Evolutionary conservation across 768 basidiomycete species (phyloP).

Genomic region (Asterophora parasitica): DNA sequence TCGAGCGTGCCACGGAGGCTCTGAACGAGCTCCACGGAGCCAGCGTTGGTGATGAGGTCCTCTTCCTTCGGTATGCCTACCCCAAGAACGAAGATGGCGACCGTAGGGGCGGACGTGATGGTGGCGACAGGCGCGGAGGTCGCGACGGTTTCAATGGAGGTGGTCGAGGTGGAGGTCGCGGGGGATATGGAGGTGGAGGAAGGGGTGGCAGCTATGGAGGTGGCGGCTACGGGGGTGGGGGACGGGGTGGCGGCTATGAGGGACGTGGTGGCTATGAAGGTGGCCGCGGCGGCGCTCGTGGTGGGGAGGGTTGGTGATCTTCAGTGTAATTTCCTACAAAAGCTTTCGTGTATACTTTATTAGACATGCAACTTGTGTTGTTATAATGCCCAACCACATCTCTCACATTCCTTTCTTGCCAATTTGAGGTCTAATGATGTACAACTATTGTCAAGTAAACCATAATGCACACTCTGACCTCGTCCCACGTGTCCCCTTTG

Average conservation of each 20-base stretch:
- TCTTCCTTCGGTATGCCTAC: conserved; percentile 39
- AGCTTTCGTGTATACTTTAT: background rate
- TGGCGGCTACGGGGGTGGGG: background rate
- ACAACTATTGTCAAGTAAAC: no score
- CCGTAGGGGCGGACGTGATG: background rate
- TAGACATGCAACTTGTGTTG: background rate
- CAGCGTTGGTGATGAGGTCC: conserved; percentile 28
- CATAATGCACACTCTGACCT: no score
- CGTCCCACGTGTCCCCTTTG: no score
- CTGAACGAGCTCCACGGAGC: conserved; percentile 37
- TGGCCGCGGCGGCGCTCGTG: background rate
- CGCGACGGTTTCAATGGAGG: background rate
- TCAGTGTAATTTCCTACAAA: background rate
- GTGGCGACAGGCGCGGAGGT: conserved; percentile 3
- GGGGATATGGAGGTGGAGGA: background rate
- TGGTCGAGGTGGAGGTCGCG: background rate
- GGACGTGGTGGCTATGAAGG: background rate
- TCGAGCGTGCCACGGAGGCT: conserved; percentile 44
- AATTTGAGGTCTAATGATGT: no score
- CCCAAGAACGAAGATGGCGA: conserved; percentile 7
- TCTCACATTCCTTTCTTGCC: no score
- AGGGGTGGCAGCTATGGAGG: background rate
- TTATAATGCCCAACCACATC: no score
- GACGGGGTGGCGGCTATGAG: background rate
- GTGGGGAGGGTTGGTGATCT: background rate